Evolutionary conservation across 2,329 filamentous ascomycete genomes (phyloP).

Genomic region (Alternaria tenuissima): DNA sequence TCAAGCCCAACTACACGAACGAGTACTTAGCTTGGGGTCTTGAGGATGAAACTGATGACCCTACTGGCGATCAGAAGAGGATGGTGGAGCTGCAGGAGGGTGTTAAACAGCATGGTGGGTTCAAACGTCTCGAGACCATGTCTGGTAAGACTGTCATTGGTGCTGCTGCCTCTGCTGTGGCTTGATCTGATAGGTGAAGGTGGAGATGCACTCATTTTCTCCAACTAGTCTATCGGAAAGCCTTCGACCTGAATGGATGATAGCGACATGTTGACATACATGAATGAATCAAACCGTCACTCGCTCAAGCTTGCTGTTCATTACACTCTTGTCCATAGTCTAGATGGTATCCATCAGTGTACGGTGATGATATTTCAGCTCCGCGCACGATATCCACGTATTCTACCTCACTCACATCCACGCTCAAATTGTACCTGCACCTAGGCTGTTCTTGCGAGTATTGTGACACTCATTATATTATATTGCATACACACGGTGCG

Average conservation of each 20-base stretch:
- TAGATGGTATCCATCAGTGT: neutral
- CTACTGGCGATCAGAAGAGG: conserved; percentile 75
- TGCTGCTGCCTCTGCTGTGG: conserved; percentile 21
- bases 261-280: neutral
- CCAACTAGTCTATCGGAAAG: neutral
- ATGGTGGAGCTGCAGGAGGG: conserved; percentile 75
- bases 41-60: conserved; percentile 71
- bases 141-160: conserved; percentile 25
- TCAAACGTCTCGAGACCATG: conserved; percentile 57
- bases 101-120: conserved; percentile 71
- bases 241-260: neutral
- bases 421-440: neutral
- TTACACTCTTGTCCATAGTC: neutral
- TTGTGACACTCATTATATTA: conserved; percentile 11
- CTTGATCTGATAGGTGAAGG: neutral
- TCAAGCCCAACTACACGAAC: conserved; percentile 79
- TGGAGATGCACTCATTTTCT: conserved; percentile 11
- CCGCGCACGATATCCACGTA: neutral
- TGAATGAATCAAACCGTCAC: neutral
- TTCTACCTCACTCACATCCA: neutral
- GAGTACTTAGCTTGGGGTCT: conserved; percentile 72
- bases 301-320: neutral
- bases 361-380: neutral
- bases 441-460: neutral
- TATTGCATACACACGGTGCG: conserved; percentile 7